phyloP scores from a whole-genome alignment of 2,329 filamentous ascomycete genomes.

The Cytospora piceae region DNA sequence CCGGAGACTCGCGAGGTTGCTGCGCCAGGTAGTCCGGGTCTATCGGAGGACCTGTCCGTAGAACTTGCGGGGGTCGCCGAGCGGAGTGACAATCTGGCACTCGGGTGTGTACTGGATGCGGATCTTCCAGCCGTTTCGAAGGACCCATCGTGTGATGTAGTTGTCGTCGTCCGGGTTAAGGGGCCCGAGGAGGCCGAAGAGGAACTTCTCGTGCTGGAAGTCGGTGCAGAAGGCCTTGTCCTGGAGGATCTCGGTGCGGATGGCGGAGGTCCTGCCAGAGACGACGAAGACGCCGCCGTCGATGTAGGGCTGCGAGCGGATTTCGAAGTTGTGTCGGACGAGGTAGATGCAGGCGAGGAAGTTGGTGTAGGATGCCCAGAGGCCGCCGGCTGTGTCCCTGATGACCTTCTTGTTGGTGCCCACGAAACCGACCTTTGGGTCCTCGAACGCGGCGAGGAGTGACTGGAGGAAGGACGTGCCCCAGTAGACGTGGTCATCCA shows the following conservation, averaged over 20 bases:
- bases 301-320: constrained; percentile 56
- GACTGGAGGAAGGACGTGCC: constrained; percentile 44
- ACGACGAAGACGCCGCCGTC: constrained; percentile 63
- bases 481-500: constrained; percentile 61
- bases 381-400: constrained; percentile 39
- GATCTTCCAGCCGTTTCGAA: constrained; percentile 55
- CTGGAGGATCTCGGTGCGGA: constrained; percentile 55
- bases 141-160: constrained; percentile 59
- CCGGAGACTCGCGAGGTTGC: constrained; percentile 53
- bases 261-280: constrained; percentile 57
- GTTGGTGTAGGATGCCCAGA: constrained; percentile 50
- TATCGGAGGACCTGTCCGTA: constrained; percentile 58
- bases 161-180: constrained; percentile 65
- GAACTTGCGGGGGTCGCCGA: constrained; percentile 57
- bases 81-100: constrained; percentile 53
- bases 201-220: constrained; percentile 56
- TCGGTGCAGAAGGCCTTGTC: constrained; percentile 45
- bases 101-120: constrained; percentile 56
- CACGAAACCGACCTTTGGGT: constrained; percentile 55
- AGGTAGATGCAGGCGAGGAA: constrained; percentile 63
- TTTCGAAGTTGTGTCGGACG: constrained; percentile 65
- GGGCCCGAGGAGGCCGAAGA: constrained; percentile 47
- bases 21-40: constrained; percentile 62
- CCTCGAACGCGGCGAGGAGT: constrained; percentile 49
- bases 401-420: constrained; percentile 60